These are phyloP conservation scores for Royoungia palumana DNA, from an alignment of 768 basidiomycete genomes.

Conservation along the genomic window DNA sequence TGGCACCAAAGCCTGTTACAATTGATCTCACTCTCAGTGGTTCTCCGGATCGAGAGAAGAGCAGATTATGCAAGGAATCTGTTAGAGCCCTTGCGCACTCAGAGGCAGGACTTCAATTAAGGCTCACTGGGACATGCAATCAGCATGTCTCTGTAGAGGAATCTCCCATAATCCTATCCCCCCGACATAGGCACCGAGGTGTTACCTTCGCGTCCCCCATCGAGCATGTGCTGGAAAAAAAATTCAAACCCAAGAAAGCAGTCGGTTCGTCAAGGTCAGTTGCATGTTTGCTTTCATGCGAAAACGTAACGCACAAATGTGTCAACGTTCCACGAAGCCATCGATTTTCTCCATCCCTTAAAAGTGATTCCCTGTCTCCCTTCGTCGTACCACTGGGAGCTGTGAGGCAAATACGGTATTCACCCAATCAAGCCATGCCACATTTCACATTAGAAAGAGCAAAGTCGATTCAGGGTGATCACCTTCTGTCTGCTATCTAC, in stretches of 20 bases:
- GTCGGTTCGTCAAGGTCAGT: constrained; percentile 9
- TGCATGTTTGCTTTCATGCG: background rate
- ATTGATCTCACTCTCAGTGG: constrained; percentile 45
- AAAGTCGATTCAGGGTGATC: constrained; percentile 6
- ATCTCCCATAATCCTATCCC: background rate
- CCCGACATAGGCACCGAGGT: constrained; percentile 16
- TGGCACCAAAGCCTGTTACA: constrained; percentile 28
- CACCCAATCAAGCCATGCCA: constrained; percentile 2
- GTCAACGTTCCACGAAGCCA: background rate
- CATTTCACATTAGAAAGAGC: constrained; percentile 1
- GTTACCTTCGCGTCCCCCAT: constrained; percentile 32
- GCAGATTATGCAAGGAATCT: background rate
- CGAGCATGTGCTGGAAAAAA: constrained; percentile 10
- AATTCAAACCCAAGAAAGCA: background rate
- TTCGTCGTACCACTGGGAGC: constrained; percentile 5
- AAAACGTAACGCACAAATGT: background rate
- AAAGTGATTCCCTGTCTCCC: constrained; percentile 18
- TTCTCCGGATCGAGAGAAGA: constrained; percentile 17
- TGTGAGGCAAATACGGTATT: background rate
- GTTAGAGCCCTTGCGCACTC: background rate
- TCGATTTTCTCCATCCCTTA: background rate
- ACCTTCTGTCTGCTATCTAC: background rate
- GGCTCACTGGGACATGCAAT: background rate
- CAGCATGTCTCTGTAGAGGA: background rate
- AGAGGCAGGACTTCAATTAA: background rate